Conservation (phyloP, 1,284 basidiomycete species). For the Xerocomus minutiporus region DNA sequence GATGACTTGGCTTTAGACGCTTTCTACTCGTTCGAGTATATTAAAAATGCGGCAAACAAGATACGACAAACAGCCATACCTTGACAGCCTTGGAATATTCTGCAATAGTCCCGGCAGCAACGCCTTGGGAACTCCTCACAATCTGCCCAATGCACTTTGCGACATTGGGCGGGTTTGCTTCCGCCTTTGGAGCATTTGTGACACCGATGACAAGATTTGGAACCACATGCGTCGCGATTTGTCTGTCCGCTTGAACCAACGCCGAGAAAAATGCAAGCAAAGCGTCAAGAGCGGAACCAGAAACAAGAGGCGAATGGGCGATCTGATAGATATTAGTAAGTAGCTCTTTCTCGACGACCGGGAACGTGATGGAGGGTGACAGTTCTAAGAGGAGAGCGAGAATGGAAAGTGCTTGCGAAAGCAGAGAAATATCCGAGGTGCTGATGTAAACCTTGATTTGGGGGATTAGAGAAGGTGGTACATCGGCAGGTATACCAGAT, state of each 20-base stretch:
- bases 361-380: slow-evolving; percentile 63
- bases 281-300: slow-evolving; percentile 73
- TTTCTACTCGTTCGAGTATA: slow-evolving; percentile 36
- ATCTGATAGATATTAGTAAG: slow-evolving; percentile 68
- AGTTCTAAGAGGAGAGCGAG: slow-evolving; percentile 68
- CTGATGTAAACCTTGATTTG: slow-evolving; percentile 75
- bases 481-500: slow-evolving; percentile 54
- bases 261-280: slow-evolving; percentile 77
- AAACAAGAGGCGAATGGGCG: slow-evolving; percentile 72
- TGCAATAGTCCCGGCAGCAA: slow-evolving; percentile 76
- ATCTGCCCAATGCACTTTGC: slow-evolving; percentile 82
- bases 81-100: slow-evolving; percentile 77
- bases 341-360: slow-evolving; percentile 66
- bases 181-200: slow-evolving; percentile 53
- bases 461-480: slow-evolving; percentile 60
- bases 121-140: slow-evolving; percentile 60
- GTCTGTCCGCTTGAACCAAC: slow-evolving; percentile 76
- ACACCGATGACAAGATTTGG: slow-evolving; percentile 62
- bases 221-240: slow-evolving; percentile 75
- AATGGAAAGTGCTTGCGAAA: slow-evolving; percentile 71
- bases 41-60: neutral
- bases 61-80: slow-evolving; percentile 36
- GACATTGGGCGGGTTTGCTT: slow-evolving; percentile 63
- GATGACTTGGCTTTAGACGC: slow-evolving; percentile 63
- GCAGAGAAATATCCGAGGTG: slow-evolving; percentile 69